phyloP scores from a whole-genome alignment of 2,329 filamentous ascomycete genomes.

The Aspergillus jensenii region DNA sequence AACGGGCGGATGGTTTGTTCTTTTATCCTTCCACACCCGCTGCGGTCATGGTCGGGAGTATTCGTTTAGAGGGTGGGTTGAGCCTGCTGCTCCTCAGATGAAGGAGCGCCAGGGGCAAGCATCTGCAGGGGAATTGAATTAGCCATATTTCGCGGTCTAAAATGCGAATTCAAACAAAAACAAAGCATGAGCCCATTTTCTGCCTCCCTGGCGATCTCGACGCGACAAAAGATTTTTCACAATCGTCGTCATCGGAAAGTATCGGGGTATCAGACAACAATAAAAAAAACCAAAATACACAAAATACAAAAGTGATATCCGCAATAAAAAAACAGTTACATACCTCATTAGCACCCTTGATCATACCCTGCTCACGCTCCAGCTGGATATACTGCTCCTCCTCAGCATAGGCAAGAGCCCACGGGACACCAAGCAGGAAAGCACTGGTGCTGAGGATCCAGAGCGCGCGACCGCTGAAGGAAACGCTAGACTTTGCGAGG shows the following conservation, averaged over 20 bases:
- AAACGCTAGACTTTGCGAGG: constrained; percentile 47
- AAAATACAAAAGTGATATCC: background rate
- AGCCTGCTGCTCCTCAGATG: constrained; percentile 28
- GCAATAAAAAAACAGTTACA: constrained; percentile 24
- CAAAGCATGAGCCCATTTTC: background rate
- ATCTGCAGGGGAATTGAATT: constrained; percentile 30
- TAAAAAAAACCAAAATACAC: background rate
- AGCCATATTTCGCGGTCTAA: constrained; percentile 8
- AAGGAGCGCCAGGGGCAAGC: constrained; percentile 40
- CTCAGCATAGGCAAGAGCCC: constrained; percentile 88
- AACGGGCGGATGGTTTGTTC: constrained; percentile 5
- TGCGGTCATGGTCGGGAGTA: constrained; percentile 20
- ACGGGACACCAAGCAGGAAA: constrained; percentile 87
- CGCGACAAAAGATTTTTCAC: constrained; percentile 12
- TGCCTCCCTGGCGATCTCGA: constrained; percentile 6
- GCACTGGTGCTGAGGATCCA: constrained; percentile 91
- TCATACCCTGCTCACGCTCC: constrained; percentile 96
- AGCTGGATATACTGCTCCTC: constrained; percentile 97
- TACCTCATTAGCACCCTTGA: constrained; percentile 83
- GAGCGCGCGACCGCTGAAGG: constrained; percentile 77
- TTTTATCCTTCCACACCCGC: constrained; percentile 16
- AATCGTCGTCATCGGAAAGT: no score
- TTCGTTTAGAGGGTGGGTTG: constrained; percentile 40
- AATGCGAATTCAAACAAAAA: background rate
- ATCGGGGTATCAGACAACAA: background rate